These are phyloP conservation scores for Xylaria palmicola DNA, from an alignment of 495 filamentous ascomycete species.

Conservation along the genomic window DNA sequence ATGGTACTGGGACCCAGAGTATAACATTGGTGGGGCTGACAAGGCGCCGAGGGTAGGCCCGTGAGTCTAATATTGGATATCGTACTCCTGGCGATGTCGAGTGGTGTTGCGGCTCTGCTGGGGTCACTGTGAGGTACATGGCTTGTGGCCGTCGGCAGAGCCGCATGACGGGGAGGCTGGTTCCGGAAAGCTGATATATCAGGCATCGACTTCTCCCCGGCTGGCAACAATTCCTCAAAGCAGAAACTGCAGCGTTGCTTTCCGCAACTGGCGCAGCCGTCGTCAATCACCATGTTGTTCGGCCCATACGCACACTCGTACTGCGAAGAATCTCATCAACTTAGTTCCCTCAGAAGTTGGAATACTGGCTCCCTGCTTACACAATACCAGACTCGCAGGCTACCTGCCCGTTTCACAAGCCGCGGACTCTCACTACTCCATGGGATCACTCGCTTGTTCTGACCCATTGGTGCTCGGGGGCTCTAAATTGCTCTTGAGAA, in stretches of 20 bases:
- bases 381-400: not conserved
- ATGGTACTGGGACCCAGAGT: not conserved
- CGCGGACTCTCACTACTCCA: not conserved
- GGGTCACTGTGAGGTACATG: not conserved
- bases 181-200: constrained; percentile 2
- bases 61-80: not conserved
- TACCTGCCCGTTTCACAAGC: not conserved
- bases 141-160: not conserved
- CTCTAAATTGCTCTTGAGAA: not conserved
- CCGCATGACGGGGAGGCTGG: constrained; percentile 1
- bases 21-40: not conserved
- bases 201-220: not conserved
- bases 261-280: not conserved
- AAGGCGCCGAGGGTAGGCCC: not conserved
- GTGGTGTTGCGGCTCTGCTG: constrained; percentile 12
- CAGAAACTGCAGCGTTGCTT: not conserved
- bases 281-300: not conserved
- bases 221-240: not conserved
- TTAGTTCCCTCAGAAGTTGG: not conserved
- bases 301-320: not conserved
- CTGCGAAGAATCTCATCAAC: not conserved
- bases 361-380: not conserved
- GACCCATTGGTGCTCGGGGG: not conserved
- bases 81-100: not conserved
- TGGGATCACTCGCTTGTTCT: constrained; percentile 2